These are phyloP conservation scores for Stramenopiles sp. DNA, from an alignment of 352 stramenopile species.

Conservation along the genomic window DNA sequence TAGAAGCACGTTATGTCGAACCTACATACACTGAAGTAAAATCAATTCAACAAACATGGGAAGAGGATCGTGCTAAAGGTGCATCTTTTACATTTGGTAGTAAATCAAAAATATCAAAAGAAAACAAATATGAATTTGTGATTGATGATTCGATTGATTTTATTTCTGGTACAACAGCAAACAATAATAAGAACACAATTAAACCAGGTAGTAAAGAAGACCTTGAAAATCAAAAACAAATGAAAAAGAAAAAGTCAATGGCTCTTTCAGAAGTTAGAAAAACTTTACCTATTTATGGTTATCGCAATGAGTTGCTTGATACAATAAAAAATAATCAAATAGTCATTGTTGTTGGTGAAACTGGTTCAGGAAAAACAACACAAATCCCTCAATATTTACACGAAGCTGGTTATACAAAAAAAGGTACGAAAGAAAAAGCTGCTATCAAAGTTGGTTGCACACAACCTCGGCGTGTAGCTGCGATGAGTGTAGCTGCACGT, in stretches of 20 bases:
- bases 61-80: constrained; percentile 73
- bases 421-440: no score
- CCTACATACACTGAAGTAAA: no score
- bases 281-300: constrained; percentile 83
- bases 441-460: constrained; percentile 69
- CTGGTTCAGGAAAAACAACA: constrained; percentile 83
- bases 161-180: constrained; percentile 28
- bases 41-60: constrained; percentile 83
- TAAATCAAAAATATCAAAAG: constrained; percentile 26
- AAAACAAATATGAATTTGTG: constrained; percentile 58
- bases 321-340: constrained; percentile 77
- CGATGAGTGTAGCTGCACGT: constrained; percentile 92
- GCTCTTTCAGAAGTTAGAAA: constrained; percentile 72
- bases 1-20: constrained; percentile 4
- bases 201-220: constrained; percentile 1
- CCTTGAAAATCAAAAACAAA: constrained; percentile 23
- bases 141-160: constrained; percentile 98
- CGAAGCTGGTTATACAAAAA: constrained; percentile 49
- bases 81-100: constrained; percentile 27
- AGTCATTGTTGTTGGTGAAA: constrained; percentile 45
- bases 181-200: constrained; percentile 12
- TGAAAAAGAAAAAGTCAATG: constrained; percentile 20
- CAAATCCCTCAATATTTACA: constrained; percentile 93
- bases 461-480: constrained; percentile 76
- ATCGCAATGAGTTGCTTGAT: constrained; percentile 79